Evolutionary conservation across 768 basidiomycete species (phyloP).

Genomic region (Xerocomellus amylosporus): DNA sequence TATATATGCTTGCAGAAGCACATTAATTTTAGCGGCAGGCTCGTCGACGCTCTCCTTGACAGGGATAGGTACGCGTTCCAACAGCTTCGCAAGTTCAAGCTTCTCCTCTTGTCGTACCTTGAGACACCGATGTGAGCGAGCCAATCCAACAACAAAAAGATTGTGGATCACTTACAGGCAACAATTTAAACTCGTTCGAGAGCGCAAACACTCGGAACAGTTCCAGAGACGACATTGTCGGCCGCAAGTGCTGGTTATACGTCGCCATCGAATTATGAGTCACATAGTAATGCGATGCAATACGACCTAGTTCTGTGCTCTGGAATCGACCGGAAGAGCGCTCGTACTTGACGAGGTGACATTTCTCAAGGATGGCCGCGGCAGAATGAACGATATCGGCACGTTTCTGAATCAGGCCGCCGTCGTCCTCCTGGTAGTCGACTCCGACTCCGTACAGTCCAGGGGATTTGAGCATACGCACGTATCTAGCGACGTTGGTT

Average conservation of each 20-base stretch:
- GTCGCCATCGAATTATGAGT: constrained; percentile 94
- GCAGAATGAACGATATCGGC: constrained; percentile 93
- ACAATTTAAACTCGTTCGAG: constrained; percentile 91
- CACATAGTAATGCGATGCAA: constrained; percentile 95
- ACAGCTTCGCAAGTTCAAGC: constrained; percentile 81
- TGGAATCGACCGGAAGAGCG: constrained; percentile 84
- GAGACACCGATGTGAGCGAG: background rate
- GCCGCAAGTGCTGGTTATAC: constrained; percentile 90
- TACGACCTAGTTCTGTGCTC: constrained; percentile 88
- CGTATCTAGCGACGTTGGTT: constrained; percentile 54
- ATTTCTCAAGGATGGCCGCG: constrained; percentile 90
- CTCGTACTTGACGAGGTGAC: constrained; percentile 92
- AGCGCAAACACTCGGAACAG: constrained; percentile 94
- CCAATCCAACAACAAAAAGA: background rate
- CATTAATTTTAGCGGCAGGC: constrained; percentile 96
- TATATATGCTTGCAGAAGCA: constrained; percentile 91
- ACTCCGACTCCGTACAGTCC: constrained; percentile 83
- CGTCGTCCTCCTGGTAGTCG: constrained; percentile 89
- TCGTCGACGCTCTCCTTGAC: constrained; percentile 97
- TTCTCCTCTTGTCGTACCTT: constrained; percentile 80
- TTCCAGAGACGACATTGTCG: constrained; percentile 85
- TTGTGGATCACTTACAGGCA: constrained; percentile 53
- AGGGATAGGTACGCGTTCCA: constrained; percentile 95
- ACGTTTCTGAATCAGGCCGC: constrained; percentile 82
- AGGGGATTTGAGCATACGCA: constrained; percentile 91